phyloP scores from a whole-genome alignment of 2,329 filamentous ascomycete species.

The Rachicladosporium sp. region DNA sequence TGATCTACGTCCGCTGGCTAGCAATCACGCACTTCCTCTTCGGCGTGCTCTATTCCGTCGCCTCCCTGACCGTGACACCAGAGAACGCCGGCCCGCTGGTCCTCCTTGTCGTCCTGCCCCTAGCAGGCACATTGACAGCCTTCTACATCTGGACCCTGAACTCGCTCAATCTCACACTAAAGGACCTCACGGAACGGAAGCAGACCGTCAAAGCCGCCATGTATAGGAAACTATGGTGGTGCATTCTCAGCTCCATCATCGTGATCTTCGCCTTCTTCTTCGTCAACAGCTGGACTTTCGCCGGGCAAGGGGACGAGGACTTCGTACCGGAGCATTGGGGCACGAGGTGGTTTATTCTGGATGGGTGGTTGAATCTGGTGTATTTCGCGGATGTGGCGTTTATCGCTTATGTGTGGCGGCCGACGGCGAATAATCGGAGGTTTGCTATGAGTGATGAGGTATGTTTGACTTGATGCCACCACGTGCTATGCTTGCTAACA shows the following conservation, averaged over 20 bases:
- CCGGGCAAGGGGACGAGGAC: slow-evolving; percentile 68
- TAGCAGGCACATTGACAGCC: slow-evolving; percentile 82
- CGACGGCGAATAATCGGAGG: slow-evolving; percentile 88
- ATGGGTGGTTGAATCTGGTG: slow-evolving; percentile 93
- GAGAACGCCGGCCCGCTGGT: slow-evolving; percentile 83
- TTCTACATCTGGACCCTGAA: slow-evolving; percentile 99
- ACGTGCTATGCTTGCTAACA: too few species aligned
- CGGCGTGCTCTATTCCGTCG: slow-evolving; percentile 82
- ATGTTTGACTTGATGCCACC: too few species aligned
- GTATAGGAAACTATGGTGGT: slow-evolving; percentile 99
- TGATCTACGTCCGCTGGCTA: slow-evolving; percentile 85
- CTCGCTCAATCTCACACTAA: slow-evolving; percentile 86
- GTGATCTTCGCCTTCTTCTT: slow-evolving; percentile 99
- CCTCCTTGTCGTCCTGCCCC: slow-evolving; percentile 80
- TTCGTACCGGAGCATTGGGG: slow-evolving; percentile 98
- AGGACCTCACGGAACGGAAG: slow-evolving; percentile 87
- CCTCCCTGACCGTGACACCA: slow-evolving; percentile 76
- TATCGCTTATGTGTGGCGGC: slow-evolving; percentile 90
- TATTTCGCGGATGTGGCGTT: slow-evolving; percentile 90
- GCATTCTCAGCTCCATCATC: slow-evolving; percentile 79
- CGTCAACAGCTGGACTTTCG: slow-evolving; percentile 92
- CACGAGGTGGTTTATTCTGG: slow-evolving; percentile 89
- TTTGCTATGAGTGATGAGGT: slow-evolving; percentile 98
- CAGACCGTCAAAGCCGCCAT: slow-evolving; percentile 86
- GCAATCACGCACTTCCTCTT: slow-evolving; percentile 94